These are phyloP conservation scores for Sporothrix euskadiensis DNA, from an alignment of 2,329 filamentous ascomycete genomes.

Conservation along the genomic window DNA sequence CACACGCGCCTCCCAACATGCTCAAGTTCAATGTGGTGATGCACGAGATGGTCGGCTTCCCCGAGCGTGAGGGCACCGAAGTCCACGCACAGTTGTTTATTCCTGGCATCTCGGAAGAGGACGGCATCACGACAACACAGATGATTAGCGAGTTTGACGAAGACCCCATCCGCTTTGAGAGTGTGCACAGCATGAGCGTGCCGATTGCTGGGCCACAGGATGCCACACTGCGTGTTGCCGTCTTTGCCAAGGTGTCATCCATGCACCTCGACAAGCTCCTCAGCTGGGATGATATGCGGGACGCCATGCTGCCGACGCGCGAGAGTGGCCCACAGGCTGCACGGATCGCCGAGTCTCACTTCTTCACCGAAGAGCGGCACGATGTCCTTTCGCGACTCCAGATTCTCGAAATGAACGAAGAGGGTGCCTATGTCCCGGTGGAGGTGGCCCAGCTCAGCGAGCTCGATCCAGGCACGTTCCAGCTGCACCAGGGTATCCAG, in stretches of 20 bases:
- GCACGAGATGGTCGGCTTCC: slow-evolving; percentile 92
- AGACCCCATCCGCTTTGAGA: slow-evolving; percentile 88
- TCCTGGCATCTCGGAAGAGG: slow-evolving; percentile 83
- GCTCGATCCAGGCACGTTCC: slow-evolving; percentile 85
- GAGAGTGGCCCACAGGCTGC: slow-evolving; percentile 55
- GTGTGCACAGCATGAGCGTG: slow-evolving; percentile 96
- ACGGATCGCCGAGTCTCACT: slow-evolving; percentile 86
- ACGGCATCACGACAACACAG: slow-evolving; percentile 90
- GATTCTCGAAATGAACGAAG: slow-evolving; percentile 87
- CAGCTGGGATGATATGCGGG: slow-evolving; percentile 98
- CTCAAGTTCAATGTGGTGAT: slow-evolving; percentile 99
- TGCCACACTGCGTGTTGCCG: slow-evolving; percentile 77
- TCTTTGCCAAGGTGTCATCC: slow-evolving; percentile 85
- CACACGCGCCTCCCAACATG: slow-evolving; percentile 85
- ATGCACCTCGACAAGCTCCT: slow-evolving; percentile 97
- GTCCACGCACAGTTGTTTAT: slow-evolving; percentile 98
- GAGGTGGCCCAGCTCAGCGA: slow-evolving; percentile 86
- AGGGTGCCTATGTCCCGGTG: slow-evolving; percentile 85
- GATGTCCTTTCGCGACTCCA: slow-evolving; percentile 87
- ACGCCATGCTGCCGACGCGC: slow-evolving; percentile 64
- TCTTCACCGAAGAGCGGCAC: slow-evolving; percentile 89
- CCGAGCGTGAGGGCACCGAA: slow-evolving; percentile 91
- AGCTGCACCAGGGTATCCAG: slow-evolving; percentile 92
- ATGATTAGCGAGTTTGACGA: slow-evolving; percentile 95
- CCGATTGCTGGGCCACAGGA: slow-evolving; percentile 74